Evolutionary conservation across 2,329 filamentous ascomycete genomes (phyloP).

Genomic region (Claviceps fusiformis): DNA sequence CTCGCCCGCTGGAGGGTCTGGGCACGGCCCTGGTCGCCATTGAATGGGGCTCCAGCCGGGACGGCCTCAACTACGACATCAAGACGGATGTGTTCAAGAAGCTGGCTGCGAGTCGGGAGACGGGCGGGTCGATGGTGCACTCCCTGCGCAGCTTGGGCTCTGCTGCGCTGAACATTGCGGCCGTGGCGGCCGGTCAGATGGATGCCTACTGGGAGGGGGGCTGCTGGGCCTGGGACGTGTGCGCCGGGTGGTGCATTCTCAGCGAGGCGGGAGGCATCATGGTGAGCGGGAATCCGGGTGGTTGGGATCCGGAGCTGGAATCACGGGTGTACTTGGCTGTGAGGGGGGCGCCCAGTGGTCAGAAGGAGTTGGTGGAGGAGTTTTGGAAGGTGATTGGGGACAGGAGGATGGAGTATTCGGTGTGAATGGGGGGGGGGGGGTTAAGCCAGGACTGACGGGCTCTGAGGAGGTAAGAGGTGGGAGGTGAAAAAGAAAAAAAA

Average conservation of each 20-base stretch:
- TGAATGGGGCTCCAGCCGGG: constrained; percentile 60
- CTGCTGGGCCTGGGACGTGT: constrained; percentile 78
- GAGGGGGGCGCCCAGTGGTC: constrained; percentile 43
- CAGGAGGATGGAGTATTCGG: constrained; percentile 33
- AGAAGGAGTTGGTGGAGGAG: constrained; percentile 49
- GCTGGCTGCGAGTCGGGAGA: constrained; percentile 42
- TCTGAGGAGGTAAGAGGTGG: no score
- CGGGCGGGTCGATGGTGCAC: constrained; percentile 65
- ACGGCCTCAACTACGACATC: constrained; percentile 56
- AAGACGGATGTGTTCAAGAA: constrained; percentile 54
- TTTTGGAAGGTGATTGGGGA: constrained; percentile 49
- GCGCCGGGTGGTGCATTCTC: constrained; percentile 66
- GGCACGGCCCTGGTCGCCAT: constrained; percentile 51
- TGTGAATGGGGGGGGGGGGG: constrained; percentile 4
- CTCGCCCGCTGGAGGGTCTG: constrained; percentile 46
- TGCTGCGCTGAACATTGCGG: constrained; percentile 63
- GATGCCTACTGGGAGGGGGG: constrained; percentile 75
- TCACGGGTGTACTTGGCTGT: constrained; percentile 49
- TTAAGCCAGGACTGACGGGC: background rate
- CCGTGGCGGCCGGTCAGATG: constrained; percentile 55
- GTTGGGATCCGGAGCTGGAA: constrained; percentile 51
- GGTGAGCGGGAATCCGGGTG: constrained; percentile 59
- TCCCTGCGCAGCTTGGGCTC: constrained; percentile 56
- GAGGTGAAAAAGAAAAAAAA: no score
- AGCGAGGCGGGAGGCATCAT: constrained; percentile 61